Evolutionary conservation across 805 yeast species (phyloP), one percentile per base, ranked within the genome.

Genomic region (Wickerhamomyces canadensis): DNA sequence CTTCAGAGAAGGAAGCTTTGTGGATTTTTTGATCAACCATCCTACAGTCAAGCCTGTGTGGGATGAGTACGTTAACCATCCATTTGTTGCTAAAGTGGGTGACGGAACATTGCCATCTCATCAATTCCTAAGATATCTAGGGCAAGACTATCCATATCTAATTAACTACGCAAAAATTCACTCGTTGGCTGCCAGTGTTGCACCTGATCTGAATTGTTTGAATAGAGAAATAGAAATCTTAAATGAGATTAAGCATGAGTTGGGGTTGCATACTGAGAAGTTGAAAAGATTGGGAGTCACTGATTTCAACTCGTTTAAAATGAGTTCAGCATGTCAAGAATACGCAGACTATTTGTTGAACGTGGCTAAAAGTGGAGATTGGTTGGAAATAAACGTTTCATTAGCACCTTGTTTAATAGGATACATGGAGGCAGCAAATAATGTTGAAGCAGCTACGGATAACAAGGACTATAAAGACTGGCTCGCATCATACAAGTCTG

Each of bases 351-450:
- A 76, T 45, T 62, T 85, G 40, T 49, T 69, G 28, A 68, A 73
- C 16, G 59, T 80, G 6, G 80, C 80, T 4, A 58, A 64, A 18
- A 61, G 60, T 28, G 70, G 73, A 19, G 80, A 80, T 52, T 80
- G 80, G 74, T 55, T 79, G 22, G 84, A 78, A 32, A 70, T 82
- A 35, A 76, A 76, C 40, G 71, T 80, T 7, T 84, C 91, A 0
- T 57, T 83, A 37, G 73, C 86, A 7, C 93, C 95, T 1, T 84
- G 95, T 56, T 58, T 83, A 34, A 71, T 78, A 53, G 95, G 94
- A 1, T 72, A 72, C 25, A 67, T 72, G 33, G 17, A 44, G 12
- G 87, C 88, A 2, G 74, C 76, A 0, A 29, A 41, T 3, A 46
- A 52, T 6, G 48, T 57, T 17, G 62, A 64, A 5, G 53, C 65